Conservation (phyloP, 2,329 filamentous ascomycete species). For the Pleurostoma richardsiae region DNA sequence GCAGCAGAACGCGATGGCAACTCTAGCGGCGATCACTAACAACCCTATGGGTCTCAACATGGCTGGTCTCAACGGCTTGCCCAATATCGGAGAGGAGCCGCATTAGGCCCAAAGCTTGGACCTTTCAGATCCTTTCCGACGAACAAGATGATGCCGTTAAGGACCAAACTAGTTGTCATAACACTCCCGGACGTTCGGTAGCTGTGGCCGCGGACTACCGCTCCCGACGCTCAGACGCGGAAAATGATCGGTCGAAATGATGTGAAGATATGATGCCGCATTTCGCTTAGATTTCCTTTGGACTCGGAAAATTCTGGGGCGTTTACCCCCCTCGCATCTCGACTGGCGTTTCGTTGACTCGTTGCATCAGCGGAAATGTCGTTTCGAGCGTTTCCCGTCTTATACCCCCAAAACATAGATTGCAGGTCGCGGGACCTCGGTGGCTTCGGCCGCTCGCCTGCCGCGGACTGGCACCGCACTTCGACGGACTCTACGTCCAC, state of each 20-base stretch:
- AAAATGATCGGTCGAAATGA: too few species aligned
- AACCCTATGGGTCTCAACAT: slow-evolving; percentile 24
- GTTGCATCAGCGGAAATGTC: not conserved
- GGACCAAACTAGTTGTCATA: too few species aligned
- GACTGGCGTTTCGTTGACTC: not conserved
- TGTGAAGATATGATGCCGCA: too few species aligned
- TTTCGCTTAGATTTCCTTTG: too few species aligned
- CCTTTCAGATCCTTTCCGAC: not conserved
- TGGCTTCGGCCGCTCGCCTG: not conserved
- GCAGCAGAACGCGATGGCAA: slow-evolving; percentile 27
- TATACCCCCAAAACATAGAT: not conserved
- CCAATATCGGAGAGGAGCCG: slow-evolving; percentile 39
- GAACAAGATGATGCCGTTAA: too few species aligned
- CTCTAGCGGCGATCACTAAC: slow-evolving; percentile 21
- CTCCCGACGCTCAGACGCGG: too few species aligned
- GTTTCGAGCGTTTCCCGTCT: not conserved
- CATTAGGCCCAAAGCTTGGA: slow-evolving; percentile 13
- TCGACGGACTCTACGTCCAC: not conserved
- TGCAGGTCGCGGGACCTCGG: not conserved
- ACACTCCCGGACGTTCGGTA: too few species aligned
- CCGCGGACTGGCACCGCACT: not conserved
- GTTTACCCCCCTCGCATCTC: not conserved
- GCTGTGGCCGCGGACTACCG: too few species aligned
- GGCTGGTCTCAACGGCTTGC: slow-evolving; percentile 20
- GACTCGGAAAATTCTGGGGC: too few species aligned